These are phyloP conservation scores for Aspergillus sp. DNA, from an alignment of 2,329 filamentous ascomycete genomes.

Conservation along the genomic window DNA sequence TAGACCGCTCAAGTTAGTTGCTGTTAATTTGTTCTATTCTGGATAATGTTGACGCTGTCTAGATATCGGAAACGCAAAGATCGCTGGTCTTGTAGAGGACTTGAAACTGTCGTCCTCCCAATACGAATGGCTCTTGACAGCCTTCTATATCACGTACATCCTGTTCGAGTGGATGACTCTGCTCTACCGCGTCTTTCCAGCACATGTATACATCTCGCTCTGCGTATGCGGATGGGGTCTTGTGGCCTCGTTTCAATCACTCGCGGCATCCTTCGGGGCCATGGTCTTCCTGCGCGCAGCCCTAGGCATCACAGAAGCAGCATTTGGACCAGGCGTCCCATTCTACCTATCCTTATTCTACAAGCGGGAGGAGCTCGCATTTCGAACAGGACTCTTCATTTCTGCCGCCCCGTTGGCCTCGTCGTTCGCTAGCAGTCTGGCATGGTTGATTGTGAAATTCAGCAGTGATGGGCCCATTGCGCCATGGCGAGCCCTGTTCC, in stretches of 20 bases:
- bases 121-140: constrained; percentile 62
- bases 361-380: constrained; percentile 70
- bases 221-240: constrained; percentile 77
- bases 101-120: constrained; percentile 55
- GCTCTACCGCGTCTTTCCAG: constrained; percentile 59
- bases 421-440: constrained; percentile 73
- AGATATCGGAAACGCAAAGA: constrained; percentile 64
- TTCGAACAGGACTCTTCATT: constrained; percentile 82
- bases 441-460: constrained; percentile 71
- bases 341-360: constrained; percentile 67
- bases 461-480: constrained; percentile 68
- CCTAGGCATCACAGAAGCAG: constrained; percentile 60
- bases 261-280: constrained; percentile 62
- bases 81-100: constrained; percentile 58
- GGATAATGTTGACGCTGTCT: neutral
- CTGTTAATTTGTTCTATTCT: constrained; percentile 12
- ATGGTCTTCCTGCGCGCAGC: constrained; percentile 47
- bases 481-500: constrained; percentile 81
- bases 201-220: constrained; percentile 60
- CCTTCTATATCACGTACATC: constrained; percentile 66
- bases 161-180: constrained; percentile 67
- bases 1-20: constrained; percentile 76
- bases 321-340: constrained; percentile 63
- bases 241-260: constrained; percentile 70
- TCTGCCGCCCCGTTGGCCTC: constrained; percentile 66